Percentiles rank a stretch among this genome's conserved stretches.
Conservation (phyloP, 768 basidiomycete species). For the Tulasnella sp. region DNA sequence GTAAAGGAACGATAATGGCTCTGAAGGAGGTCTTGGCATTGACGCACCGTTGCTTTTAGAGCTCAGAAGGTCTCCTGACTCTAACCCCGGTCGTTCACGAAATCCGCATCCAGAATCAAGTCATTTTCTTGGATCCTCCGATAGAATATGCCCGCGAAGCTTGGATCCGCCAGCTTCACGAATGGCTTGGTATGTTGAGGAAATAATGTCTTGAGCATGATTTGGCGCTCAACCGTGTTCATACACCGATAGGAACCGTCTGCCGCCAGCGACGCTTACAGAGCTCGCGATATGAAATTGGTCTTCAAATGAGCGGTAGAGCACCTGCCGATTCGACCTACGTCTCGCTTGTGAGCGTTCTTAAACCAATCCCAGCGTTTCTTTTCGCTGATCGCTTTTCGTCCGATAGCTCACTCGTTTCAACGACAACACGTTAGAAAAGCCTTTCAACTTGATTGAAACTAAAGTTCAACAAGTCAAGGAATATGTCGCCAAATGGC, state of each 20-base stretch:
- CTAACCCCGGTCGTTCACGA: slow-evolving; percentile 88
- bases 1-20: slow-evolving; percentile 25
- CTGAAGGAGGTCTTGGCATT: not conserved
- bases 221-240: not conserved
- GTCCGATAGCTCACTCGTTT: slow-evolving; percentile 55
- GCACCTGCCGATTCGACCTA: slow-evolving; percentile 62
- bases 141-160: slow-evolving; percentile 86
- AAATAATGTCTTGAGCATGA: not conserved
- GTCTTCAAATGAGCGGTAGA: slow-evolving; percentile 70
- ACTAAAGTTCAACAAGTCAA: slow-evolving; percentile 74
- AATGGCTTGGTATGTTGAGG: slow-evolving; percentile 59
- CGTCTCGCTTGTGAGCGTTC: slow-evolving; percentile 55
- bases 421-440: slow-evolving; percentile 58
- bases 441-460: slow-evolving; percentile 80
- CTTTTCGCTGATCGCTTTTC: not conserved
- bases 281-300: slow-evolving; percentile 94
- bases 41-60: slow-evolving; percentile 30
- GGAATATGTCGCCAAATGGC: slow-evolving; percentile 93
- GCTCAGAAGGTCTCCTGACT: slow-evolving; percentile 59
- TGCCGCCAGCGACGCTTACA: slow-evolving; percentile 81
- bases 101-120: slow-evolving; percentile 96
- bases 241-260: slow-evolving; percentile 52
- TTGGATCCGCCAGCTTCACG: slow-evolving; percentile 84
- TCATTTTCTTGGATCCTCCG: slow-evolving; percentile 96
- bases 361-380: not conserved